Evolutionary conservation across 805 yeast species (phyloP), one percentile per base, ranked within the genome.

Genomic region (Kuraishia borneana): DNA sequence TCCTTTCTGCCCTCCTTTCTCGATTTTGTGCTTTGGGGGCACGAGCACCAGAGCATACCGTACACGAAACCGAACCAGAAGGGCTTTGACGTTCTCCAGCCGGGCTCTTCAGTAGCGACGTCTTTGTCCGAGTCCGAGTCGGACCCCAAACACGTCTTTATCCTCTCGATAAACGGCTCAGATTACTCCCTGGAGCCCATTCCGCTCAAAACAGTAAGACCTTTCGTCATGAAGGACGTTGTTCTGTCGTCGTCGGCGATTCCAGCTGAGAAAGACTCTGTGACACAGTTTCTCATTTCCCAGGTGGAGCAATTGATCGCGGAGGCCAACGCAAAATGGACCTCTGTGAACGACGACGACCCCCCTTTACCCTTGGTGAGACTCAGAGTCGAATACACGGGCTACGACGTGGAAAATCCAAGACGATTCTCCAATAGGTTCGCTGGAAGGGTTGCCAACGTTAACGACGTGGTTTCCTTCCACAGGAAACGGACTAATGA

Each of bases 41-140:
- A 92, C 54, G 98, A 92, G 52, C 98, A 92, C 55, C 96, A 92
- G 51, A 85, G 96, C 48, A 66, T 78, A 4, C 83, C 89, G 1
- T 73, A 71, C 38, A 74, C 94, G 0, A 68, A 63, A 1, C 61
- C 61, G 30, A 79, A 80, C 45, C 66, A 65, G 8, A 69, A 68
- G 2, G 80, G 78, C 1, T 85, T 89, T 48, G 74, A 74, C 36
- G 85, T 87, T 0, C 63, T 92, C 26, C 96, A 87, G 51, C 92
- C 95, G 0, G 98, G 98, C 1, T 83, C 95, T 1, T 82, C 95
- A 0, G 82, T 92, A 13, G 96, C 95, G 1, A 92, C 98, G 0
- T 78, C 95, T 2, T 61, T 92, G 18, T 72, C 83, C 39, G 92
- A 82, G 35, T 94, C 89, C 8, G 98, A 92, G 50, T 70, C 84